Conservation (phyloP, 2,329 filamentous ascomycete genomes). For the Aspergillus proliferans region DNA sequence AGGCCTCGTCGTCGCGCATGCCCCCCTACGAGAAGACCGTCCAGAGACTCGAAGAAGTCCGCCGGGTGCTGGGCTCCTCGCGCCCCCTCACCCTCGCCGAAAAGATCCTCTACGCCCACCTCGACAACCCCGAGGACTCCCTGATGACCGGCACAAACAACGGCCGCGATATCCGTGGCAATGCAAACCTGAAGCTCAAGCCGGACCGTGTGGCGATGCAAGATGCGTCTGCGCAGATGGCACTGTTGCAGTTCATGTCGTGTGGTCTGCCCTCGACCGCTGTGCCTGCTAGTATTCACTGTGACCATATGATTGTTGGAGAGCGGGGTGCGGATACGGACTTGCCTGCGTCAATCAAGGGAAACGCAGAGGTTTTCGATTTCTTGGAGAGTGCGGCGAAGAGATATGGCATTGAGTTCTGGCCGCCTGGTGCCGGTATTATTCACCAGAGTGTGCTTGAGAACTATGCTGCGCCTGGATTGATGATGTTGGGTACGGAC, state of each 20-base stretch:
- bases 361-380: slow-evolving; percentile 96
- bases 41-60: slow-evolving; percentile 68
- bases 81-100: slow-evolving; percentile 78
- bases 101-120: slow-evolving; percentile 96
- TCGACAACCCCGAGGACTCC: slow-evolving; percentile 83
- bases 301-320: slow-evolving; percentile 97
- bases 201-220: slow-evolving; percentile 98
- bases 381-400: slow-evolving; percentile 89
- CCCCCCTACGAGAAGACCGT: slow-evolving; percentile 80
- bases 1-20: slow-evolving; percentile 47
- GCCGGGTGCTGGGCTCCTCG: slow-evolving; percentile 60
- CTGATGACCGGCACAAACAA: slow-evolving; percentile 76
- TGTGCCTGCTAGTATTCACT: slow-evolving; percentile 95
- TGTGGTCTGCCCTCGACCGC: slow-evolving; percentile 84
- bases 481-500: slow-evolving; percentile 99
- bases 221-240: slow-evolving; percentile 98
- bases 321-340: slow-evolving; percentile 84
- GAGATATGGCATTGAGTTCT: slow-evolving; percentile 92
- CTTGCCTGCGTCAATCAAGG: slow-evolving; percentile 74
- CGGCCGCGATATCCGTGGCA: slow-evolving; percentile 75
- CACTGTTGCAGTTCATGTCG: slow-evolving; percentile 95
- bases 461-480: slow-evolving; percentile 92
- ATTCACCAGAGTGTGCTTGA: slow-evolving; percentile 97
- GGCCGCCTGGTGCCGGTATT: slow-evolving; percentile 88
- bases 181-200: slow-evolving; percentile 91